Evolutionary conservation across 345 rosid genomes (phyloP).

Genomic region (Syzygium jambos): DNA sequence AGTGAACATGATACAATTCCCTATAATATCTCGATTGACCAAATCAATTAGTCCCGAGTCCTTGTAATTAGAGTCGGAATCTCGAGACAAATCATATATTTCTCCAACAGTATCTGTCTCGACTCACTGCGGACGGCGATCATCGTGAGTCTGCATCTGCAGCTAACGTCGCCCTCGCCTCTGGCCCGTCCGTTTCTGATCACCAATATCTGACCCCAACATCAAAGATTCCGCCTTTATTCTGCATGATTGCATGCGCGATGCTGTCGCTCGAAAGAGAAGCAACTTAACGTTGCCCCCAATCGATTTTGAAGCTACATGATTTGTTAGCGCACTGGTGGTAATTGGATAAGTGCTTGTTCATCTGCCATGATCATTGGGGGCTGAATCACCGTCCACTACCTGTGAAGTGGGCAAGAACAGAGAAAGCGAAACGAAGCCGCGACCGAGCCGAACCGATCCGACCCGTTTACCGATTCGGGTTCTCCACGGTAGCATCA

Average conservation of each 20-base stretch:
- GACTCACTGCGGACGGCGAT: not conserved
- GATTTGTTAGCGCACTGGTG: no score
- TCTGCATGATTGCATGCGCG: not conserved
- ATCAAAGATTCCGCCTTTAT: not conserved
- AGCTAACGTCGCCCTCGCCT: not conserved
- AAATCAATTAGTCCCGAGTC: no score
- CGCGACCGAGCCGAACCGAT: not conserved
- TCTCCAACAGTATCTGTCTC: not conserved
- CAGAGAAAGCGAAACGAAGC: not conserved
- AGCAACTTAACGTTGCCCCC: no score
- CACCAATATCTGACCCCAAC: not conserved
- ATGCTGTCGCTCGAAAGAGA: not conserved
- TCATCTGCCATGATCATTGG: not conserved
- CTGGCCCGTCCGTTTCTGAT: not conserved
- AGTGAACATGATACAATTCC: no score
- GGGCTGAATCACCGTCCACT: not conserved
- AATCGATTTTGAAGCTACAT: no score
- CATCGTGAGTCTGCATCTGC: not conserved
- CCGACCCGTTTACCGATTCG: not conserved
- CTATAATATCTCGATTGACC: no score
- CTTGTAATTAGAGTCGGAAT: no score
- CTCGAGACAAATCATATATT: no score
- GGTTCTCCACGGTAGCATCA: not conserved
- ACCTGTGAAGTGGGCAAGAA: not conserved
- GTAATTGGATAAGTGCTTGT: no score